phyloP scores from a whole-genome alignment of 2,329 filamentous ascomycete species.

The Xylariaceae sp. region DNA sequence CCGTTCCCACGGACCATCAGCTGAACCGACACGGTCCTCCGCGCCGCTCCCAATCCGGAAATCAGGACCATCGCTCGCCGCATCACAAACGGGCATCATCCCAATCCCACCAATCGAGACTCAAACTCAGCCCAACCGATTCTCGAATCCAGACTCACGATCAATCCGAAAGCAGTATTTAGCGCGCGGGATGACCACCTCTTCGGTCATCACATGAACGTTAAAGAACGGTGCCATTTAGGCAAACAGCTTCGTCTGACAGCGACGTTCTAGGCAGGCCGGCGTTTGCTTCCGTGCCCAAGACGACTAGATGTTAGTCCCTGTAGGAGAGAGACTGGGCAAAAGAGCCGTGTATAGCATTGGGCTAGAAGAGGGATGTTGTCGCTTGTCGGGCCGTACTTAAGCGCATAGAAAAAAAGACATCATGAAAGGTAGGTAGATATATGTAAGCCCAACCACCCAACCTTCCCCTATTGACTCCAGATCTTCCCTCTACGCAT shows the following conservation, averaged over 20 bases:
- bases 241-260: background rate
- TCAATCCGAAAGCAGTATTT: background rate
- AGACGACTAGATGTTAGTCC: background rate
- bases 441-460: too few species aligned
- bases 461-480: too few species aligned
- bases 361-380: too few species aligned
- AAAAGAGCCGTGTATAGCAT: background rate
- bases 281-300: slow-evolving; percentile 10
- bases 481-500: too few species aligned
- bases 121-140: background rate
- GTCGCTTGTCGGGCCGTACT: too few species aligned
- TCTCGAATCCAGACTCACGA: too few species aligned
- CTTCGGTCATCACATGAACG: slow-evolving; percentile 11
- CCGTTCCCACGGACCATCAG: too few species aligned
- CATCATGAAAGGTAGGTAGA: too few species aligned
- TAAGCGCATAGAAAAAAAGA: too few species aligned
- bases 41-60: slow-evolving; percentile 21
- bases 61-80: slow-evolving; percentile 25
- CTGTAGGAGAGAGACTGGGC: background rate
- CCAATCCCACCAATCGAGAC: slow-evolving; percentile 21
- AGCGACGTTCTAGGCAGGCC: slow-evolving; percentile 6
- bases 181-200: slow-evolving; percentile 12
- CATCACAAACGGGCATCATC: slow-evolving; percentile 5
- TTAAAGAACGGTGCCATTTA: background rate
- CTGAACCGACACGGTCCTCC: background rate